Conservation (phyloP, 768 basidiomycete genomes). For the Ephemerocybe angulata region DNA sequence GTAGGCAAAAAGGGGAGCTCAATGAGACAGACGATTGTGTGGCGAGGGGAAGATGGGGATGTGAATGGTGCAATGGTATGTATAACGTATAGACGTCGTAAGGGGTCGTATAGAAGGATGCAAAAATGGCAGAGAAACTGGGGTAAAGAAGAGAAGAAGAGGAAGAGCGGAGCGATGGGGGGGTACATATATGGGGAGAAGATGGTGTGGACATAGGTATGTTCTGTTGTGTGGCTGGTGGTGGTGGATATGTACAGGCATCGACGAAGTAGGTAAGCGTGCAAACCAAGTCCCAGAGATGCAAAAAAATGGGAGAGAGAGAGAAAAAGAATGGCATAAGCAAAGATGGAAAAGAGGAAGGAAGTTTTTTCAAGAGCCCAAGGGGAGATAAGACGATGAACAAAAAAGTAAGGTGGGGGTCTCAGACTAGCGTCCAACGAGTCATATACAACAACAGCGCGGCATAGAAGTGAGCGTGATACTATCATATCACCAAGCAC, state of each 20-base stretch:
- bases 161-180: not conserved
- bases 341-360: not conserved
- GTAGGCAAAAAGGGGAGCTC: too few species aligned
- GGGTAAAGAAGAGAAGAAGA: not conserved
- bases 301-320: not conserved
- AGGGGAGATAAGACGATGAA: not conserved
- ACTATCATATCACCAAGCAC: too few species aligned
- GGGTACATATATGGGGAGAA: not conserved
- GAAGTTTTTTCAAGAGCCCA: not conserved
- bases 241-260: not conserved
- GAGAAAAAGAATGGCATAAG: not conserved
- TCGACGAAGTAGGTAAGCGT: not conserved
- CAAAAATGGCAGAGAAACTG: not conserved
- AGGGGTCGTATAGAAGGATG: not conserved
- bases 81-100: not conserved
- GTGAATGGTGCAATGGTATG: not conserved
- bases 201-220: not conserved
- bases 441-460: too few species aligned
- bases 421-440: too few species aligned
- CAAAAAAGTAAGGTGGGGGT: too few species aligned
- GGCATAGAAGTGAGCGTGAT: too few species aligned
- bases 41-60: not conserved
- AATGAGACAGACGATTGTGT: not conserved
- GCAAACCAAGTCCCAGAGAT: not conserved
- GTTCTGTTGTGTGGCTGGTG: not conserved